Percentiles rank a stretch among this genome's conserved stretches.
phyloP scores from a whole-genome alignment of 192 early-diverging fungal genomes.

The Spinellus fusiger region DNA sequence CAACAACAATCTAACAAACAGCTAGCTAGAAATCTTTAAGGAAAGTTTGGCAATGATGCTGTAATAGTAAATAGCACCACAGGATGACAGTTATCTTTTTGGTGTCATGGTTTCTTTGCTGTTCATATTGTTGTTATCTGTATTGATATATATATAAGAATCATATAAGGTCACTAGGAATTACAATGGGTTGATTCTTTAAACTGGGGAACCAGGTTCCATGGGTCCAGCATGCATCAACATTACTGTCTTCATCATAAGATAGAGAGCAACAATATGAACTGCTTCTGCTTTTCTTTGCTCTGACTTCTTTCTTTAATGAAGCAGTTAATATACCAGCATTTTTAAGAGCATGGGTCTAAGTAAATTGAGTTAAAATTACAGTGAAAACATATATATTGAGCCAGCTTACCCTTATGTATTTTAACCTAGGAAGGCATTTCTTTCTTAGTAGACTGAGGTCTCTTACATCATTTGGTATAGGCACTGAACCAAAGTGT shows the following conservation, averaged over 20 bases:
- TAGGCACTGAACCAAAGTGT: neutral
- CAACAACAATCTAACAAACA: too few species aligned
- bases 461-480: neutral
- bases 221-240: neutral
- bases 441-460: neutral
- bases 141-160: too few species aligned
- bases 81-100: too few species aligned
- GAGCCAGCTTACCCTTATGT: too few species aligned
- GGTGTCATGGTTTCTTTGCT: too few species aligned
- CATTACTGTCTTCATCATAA: neutral
- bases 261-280: neutral
- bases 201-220: slow-evolving; percentile 4
- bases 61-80: too few species aligned
- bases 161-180: too few species aligned
- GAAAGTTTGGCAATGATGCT: too few species aligned
- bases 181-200: too few species aligned
- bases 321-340: neutral
- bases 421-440: neutral
- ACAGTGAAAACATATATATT: neutral
- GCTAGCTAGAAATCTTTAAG: too few species aligned
- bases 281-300: neutral
- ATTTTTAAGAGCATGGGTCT: neutral
- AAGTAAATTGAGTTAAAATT: neutral
- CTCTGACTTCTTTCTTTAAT: neutral
- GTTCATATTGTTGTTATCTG: too few species aligned